A percentile compares a stretch with the other conserved stretches of the same genome.
These are phyloP conservation scores for Syncephalis fuscata DNA, from an alignment of 371 early-diverging fungal species.

Conservation along the genomic window DNA sequence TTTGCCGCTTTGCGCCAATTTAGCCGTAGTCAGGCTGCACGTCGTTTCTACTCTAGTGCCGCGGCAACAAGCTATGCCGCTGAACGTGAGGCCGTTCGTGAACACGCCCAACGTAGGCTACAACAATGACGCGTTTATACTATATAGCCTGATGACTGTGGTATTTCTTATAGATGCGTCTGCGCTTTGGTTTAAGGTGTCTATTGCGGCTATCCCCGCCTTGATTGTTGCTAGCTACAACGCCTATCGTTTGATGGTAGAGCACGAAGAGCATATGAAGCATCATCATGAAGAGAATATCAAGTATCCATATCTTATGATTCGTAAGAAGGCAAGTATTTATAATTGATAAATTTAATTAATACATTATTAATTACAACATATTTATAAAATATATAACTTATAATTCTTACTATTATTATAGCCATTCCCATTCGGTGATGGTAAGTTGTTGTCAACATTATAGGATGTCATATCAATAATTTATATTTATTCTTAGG, in stretches of 20 bases:
- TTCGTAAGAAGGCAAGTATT: slow-evolving; percentile 6
- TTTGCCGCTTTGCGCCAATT: too few species aligned
- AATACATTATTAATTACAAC: too few species aligned
- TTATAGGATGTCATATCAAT: too few species aligned
- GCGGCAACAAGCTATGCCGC: not conserved
- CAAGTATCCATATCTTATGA: slow-evolving; percentile 17
- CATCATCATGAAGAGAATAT: slow-evolving; percentile 17
- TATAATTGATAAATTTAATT: too few species aligned
- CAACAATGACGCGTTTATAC: not conserved
- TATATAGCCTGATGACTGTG: too few species aligned
- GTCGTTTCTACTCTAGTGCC: not conserved
- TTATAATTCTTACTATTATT: too few species aligned
- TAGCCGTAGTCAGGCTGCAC: not conserved
- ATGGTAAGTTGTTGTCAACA: slow-evolving; percentile 2
- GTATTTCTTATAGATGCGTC: slow-evolving; percentile 11
- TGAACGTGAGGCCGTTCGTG: slow-evolving; percentile 1
- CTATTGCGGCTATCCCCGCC: slow-evolving; percentile 15
- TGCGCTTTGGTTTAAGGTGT: slow-evolving; percentile 20
- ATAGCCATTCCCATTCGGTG: slow-evolving; percentile 13
- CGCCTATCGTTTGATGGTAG: slow-evolving; percentile 16
- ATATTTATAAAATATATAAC: too few species aligned
- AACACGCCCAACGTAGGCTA: slow-evolving; percentile 1
- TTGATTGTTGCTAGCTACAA: slow-evolving; percentile 15
- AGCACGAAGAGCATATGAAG: slow-evolving; percentile 18
- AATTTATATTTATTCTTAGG: slow-evolving; percentile 7